Evolutionary conservation across 352 stramenopile genomes (phyloP).

Genomic region (Phytophthora boehmeriae): DNA sequence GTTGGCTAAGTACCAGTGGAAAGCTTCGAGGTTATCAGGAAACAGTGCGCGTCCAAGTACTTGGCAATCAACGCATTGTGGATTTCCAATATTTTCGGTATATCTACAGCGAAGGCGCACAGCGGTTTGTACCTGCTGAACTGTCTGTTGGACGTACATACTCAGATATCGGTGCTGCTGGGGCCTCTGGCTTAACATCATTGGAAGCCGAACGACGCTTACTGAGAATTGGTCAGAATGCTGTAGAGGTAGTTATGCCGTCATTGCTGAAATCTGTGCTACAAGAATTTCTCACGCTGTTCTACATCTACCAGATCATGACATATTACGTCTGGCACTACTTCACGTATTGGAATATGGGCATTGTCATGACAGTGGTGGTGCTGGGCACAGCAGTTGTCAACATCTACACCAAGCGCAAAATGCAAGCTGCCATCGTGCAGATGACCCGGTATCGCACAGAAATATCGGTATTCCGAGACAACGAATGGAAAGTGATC

Average conservation of each 20-base stretch:
- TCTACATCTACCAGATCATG: constrained; percentile 62
- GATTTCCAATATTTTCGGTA: constrained; percentile 60
- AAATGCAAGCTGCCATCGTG: constrained; percentile 47
- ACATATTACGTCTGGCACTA: constrained; percentile 71
- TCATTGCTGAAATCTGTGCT: constrained; percentile 37
- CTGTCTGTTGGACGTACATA: constrained; percentile 34
- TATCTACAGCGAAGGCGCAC: constrained; percentile 32
- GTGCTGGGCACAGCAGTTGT: constrained; percentile 36
- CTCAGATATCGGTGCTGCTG: constrained; percentile 16
- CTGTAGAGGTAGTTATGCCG: constrained; percentile 47
- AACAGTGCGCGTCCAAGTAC: constrained; percentile 31
- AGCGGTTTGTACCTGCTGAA: constrained; percentile 35
- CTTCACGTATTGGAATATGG: constrained; percentile 56
- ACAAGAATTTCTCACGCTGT: constrained; percentile 47
- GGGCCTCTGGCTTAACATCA: constrained; percentile 15
- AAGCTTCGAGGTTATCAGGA: constrained; percentile 32
- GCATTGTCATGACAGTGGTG: constrained; percentile 44
- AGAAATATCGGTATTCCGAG: constrained; percentile 52
- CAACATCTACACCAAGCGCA: constrained; percentile 56
- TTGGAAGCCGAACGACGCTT: constrained; percentile 24
- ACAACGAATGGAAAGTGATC: constrained; percentile 42
- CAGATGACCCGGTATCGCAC: constrained; percentile 56
- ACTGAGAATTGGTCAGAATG: constrained; percentile 33
- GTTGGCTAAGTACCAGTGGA: constrained; percentile 19
- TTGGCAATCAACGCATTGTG: constrained; percentile 26